phyloP scores from a whole-genome alignment of 148 eudicot species.

The Selenicereus undatus region DNA sequence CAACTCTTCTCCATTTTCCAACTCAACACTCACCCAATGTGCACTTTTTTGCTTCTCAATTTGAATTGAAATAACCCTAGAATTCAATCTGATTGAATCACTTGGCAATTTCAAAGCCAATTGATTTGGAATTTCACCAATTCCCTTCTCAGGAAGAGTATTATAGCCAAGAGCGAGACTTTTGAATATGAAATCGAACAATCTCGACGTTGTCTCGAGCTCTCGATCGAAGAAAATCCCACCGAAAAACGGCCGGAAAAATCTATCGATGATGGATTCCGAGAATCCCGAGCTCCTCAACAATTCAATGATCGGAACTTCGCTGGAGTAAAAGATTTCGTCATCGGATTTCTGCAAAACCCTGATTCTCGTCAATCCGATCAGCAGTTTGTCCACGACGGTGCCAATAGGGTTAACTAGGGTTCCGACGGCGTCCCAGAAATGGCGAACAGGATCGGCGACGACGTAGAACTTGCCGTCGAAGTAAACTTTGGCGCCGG shows the following conservation, averaged over 20 bases:
- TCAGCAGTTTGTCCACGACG: constrained; percentile 52
- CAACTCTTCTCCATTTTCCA: constrained; percentile 60
- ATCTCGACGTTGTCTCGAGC: constrained; percentile 76
- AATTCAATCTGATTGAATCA: constrained; percentile 48
- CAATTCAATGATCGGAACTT: constrained; percentile 48
- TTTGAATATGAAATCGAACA: constrained; percentile 81
- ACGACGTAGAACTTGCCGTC: constrained; percentile 62
- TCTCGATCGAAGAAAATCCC: constrained; percentile 85
- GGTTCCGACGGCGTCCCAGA: constrained; percentile 41
- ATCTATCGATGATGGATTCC: constrained; percentile 51
- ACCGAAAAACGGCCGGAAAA: constrained; percentile 88
- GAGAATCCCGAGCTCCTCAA: constrained; percentile 61
- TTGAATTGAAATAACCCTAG: constrained; percentile 48
- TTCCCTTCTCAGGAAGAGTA: constrained; percentile 74
- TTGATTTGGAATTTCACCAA: constrained; percentile 77
- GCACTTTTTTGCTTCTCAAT: constrained; percentile 11
- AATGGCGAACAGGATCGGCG: constrained; percentile 80
- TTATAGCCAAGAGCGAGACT: constrained; percentile 84
- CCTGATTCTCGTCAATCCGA: constrained; percentile 50
- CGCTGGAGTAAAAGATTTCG: constrained; percentile 42
- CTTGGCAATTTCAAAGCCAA: constrained; percentile 66
- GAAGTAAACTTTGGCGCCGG: constrained; percentile 69
- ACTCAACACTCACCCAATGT: constrained; percentile 24
- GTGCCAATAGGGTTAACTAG: constrained; percentile 77
- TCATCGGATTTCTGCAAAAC: constrained; percentile 50